Percentiles rank a stretch among this genome's conserved stretches.
Conservation (phyloP, 352 stramenopile species). For the Thalassiosira livingstoniorum region DNA sequence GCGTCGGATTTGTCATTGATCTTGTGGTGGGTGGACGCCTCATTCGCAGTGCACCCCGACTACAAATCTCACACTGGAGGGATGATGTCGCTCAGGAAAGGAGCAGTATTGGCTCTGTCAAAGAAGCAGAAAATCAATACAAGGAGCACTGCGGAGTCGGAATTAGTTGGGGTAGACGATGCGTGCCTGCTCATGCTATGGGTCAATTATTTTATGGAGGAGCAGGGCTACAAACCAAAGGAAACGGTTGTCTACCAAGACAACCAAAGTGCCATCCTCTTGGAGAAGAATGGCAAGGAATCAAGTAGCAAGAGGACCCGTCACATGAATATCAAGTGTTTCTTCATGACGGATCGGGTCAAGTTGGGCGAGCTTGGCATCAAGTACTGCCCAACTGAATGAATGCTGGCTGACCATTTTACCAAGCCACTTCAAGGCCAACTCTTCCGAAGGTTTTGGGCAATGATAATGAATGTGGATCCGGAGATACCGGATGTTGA, state of each 20-base stretch:
- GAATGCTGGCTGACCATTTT: slow-evolving; percentile 41
- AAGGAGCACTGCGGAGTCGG: slow-evolving; percentile 58
- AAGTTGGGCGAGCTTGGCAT: slow-evolving; percentile 4
- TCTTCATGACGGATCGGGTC: slow-evolving; percentile 42
- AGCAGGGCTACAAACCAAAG: neutral
- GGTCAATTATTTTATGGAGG: slow-evolving; percentile 7
- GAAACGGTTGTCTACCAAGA: slow-evolving; percentile 50
- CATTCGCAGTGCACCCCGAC: slow-evolving; percentile 56
- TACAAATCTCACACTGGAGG: slow-evolving; percentile 60
- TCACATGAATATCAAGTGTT: slow-evolving; percentile 55
- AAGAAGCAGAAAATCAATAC: slow-evolving; percentile 59
- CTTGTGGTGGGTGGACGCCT: slow-evolving; percentile 55
- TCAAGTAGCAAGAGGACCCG: slow-evolving; percentile 22
- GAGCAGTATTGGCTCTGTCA: slow-evolving; percentile 1
- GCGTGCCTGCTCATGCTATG: neutral
- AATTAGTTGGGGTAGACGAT: slow-evolving; percentile 49
- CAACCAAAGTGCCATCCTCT: slow-evolving; percentile 48
- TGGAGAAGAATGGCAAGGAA: slow-evolving; percentile 40
- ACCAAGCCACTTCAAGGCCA: slow-evolving; percentile 53
- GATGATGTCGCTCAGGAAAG: slow-evolving; percentile 45
- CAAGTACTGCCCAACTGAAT: slow-evolving; percentile 20
- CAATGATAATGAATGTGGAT: slow-evolving; percentile 43
- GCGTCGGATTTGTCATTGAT: neutral
- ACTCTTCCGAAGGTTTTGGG: slow-evolving; percentile 41
- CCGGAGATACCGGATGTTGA: neutral